A percentile compares a stretch with the other conserved stretches of the same genome.
These are phyloP conservation scores for Celoporthe dispersa DNA, from an alignment of 2,329 filamentous ascomycete species.

Conservation along the genomic window DNA sequence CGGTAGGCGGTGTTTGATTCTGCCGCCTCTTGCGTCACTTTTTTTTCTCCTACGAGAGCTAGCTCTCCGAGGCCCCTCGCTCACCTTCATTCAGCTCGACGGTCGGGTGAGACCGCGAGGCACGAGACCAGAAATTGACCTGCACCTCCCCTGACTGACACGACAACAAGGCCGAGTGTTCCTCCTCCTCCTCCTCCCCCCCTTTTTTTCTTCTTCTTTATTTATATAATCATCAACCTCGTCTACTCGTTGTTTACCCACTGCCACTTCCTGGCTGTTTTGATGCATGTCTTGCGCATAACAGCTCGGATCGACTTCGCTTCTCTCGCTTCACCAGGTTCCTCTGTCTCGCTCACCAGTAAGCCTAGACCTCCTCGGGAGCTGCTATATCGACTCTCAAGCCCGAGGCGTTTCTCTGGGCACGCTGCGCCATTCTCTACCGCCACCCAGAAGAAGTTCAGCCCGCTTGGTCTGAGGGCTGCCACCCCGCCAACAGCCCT, in stretches of 20 bases:
- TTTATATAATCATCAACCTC: neutral
- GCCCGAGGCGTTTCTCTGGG: neutral
- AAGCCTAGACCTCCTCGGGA: too few relatives aligned
- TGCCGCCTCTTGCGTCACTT: slow-evolving; percentile 28
- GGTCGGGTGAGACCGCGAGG: slow-evolving; percentile 16
- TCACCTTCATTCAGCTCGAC: neutral
- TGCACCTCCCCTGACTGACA: neutral
- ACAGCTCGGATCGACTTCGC: slow-evolving; percentile 10
- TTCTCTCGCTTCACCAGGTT: slow-evolving; percentile 6
- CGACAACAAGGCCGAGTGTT: neutral
- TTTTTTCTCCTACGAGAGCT: slow-evolving; percentile 10
- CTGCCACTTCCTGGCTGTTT: neutral
- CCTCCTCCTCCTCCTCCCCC: slow-evolving; percentile 1
- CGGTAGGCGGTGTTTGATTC: slow-evolving; percentile 24
- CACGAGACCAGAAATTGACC: slow-evolving; percentile 18
- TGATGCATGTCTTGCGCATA: slow-evolving; percentile 21
- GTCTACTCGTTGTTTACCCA: slow-evolving; percentile 10
- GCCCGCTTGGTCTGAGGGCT: neutral
- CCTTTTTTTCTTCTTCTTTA: neutral
- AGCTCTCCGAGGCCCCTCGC: neutral
- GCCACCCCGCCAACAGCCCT: neutral
- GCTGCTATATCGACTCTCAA: neutral
- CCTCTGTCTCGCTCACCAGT: neutral
- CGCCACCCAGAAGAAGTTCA: neutral
- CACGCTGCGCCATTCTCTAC: neutral